Evolutionary conservation across 495 filamentous ascomycete genomes (phyloP), one percentile per base, ranked within the genome.

Genomic region (Lophiotrema nucula): DNA sequence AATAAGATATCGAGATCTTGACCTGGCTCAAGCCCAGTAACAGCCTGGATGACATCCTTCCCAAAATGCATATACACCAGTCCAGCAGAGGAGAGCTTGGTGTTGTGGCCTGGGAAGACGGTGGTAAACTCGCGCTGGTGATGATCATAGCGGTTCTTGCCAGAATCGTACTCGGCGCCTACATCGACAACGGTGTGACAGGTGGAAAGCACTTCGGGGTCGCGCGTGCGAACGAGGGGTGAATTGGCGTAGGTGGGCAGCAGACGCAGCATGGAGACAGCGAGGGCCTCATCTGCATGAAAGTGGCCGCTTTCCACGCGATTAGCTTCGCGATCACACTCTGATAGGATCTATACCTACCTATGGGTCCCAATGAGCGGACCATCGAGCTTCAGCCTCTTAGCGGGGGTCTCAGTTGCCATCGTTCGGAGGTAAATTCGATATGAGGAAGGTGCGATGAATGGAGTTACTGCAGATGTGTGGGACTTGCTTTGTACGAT

Each of bases 221-320:
- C 90, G 53, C 93, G 88, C 28, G 90, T 93, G 48, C 93, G 89
- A 26, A 95, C 72, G 2, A 98, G 87, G n/a, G 78, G 69, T 11
- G 88, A 87, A 60, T 77, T 70, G 38, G 79, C 67, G 79, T 97
- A 98, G 21, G 83, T 76, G 24, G 93, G 95, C 37, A 97, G 82
- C 21, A 88, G 83, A 46, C 90, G 90, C 63, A 98, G 88, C 77
- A 98, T 88, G 77, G 93, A 89, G 56, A 97, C 91, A 49, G 93
- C 93, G n/a, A 98, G 84, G 56, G 93, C 93, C 76, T 98, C 93
- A 71, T 98, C 93, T 72, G 93, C 95, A 77, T 98, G 93, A 81
- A 98, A 98, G 74, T 96, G 90, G 52, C 93, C 93, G 75, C 83
- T 86, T 37, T n/a, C n/a, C n/a, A n/a, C n/a, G n/a, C n/a, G n/a